A percentile compares a stretch with the other conserved stretches of the same genome.
Conservation (phyloP, 176 grass and related monocot species). For the Puya raimondii region DNA sequence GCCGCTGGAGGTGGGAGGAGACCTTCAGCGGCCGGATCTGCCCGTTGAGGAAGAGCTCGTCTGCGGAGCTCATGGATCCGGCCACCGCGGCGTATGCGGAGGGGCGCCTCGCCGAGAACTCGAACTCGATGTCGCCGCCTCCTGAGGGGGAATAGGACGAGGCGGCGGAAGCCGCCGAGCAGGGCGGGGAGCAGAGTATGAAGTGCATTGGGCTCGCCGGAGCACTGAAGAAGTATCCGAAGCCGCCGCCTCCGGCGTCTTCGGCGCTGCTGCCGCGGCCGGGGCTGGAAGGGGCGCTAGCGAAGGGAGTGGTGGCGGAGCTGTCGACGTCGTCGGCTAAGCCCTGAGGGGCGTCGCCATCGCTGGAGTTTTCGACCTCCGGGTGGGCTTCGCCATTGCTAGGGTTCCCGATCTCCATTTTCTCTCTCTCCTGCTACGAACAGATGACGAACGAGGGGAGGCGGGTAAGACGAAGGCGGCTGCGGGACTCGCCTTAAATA, state of each 20-base stretch:
- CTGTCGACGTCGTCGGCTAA: background rate
- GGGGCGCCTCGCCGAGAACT: background rate
- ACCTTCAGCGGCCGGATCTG: conserved; percentile 23
- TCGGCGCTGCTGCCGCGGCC: background rate
- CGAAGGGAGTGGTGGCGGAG: background rate
- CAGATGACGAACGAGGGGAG: too few species aligned
- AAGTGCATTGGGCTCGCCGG: conserved; percentile 36
- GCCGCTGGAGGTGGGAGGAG: background rate
- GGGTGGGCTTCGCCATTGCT: too few species aligned
- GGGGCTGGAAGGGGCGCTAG: background rate
- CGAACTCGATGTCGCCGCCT: conserved; percentile 23
- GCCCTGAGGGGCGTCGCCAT: too few species aligned
- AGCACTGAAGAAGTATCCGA: conserved; percentile 31
- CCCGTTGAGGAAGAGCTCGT: conserved; percentile 36
- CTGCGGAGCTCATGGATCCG: conserved; percentile 30
- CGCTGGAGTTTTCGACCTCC: too few species aligned
- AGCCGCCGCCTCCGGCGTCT: background rate
- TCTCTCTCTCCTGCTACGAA: too few species aligned
- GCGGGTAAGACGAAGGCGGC: too few species aligned
- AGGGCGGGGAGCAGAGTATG: conserved; percentile 24
- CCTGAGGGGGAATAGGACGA: background rate
- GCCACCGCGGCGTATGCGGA: background rate
- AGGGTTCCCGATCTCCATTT: too few species aligned
- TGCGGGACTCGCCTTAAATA: too few species aligned
- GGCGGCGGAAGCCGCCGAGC: background rate